Evolutionary conservation across 179 eudicot species (phyloP).

Genomic region (Beta corolliflora): DNA sequence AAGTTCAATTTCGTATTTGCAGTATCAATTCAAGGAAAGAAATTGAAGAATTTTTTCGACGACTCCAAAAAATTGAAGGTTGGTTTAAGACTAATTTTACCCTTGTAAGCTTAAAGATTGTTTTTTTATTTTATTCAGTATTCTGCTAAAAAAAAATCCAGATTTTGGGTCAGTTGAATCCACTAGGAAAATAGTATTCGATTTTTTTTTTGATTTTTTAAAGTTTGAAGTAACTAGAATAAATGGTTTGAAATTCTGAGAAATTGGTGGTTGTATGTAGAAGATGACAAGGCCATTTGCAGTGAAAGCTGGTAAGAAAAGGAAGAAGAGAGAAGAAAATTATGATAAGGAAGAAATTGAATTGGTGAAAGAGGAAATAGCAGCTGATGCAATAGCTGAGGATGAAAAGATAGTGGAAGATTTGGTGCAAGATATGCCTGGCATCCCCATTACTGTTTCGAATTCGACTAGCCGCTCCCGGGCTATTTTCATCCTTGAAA

Average conservation of each 20-base stretch:
- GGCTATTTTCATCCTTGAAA: slow-evolving; percentile 78
- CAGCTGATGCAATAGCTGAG: slow-evolving; percentile 25
- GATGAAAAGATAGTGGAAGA: slow-evolving; percentile 40
- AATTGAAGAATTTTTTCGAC: too few species aligned
- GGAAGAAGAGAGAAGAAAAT: slow-evolving; percentile 53
- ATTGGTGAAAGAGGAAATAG: slow-evolving; percentile 24
- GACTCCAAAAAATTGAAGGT: too few species aligned
- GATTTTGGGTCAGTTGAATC: too few species aligned
- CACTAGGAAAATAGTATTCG: too few species aligned
- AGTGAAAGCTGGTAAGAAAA: slow-evolving; percentile 35
- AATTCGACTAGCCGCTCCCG: slow-evolving; percentile 46
- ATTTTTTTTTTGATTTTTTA: not conserved
- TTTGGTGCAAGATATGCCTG: slow-evolving; percentile 47
- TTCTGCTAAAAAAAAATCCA: too few species aligned
- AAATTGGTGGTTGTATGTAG: slow-evolving; percentile 9
- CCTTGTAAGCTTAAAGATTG: too few species aligned
- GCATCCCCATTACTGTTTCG: slow-evolving; percentile 56
- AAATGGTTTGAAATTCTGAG: not conserved
- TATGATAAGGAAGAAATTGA: slow-evolving; percentile 49
- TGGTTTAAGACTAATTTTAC: too few species aligned
- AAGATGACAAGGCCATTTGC: slow-evolving; percentile 39
- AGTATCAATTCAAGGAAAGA: too few species aligned
- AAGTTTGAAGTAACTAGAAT: not conserved
- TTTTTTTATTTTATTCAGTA: too few species aligned
- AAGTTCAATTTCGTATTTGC: too few species aligned